Base-by-base conservation (phyloP, 306 rosid genomes). In the Fragaria iinumae region DNA sequence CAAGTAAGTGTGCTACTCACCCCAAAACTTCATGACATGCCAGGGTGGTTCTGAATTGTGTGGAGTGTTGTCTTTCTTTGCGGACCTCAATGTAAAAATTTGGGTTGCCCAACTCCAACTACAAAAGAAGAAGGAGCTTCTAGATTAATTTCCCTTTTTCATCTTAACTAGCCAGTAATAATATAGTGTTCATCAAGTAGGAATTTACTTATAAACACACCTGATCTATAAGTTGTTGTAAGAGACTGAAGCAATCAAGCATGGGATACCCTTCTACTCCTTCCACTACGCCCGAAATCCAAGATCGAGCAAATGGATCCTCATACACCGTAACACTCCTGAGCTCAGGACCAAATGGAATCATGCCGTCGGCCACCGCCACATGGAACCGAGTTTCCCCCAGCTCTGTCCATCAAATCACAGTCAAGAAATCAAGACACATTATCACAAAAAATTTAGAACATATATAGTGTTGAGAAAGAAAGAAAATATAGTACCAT, bases 1-100 rank as follows among this genome's bases (percentile, higher is more conserved):
- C 10, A 7, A 39, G 9, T 39, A 32, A 32, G 25, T 41, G 45
- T 32, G 38, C 68, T 68, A 67, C 80, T 80, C 73, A 80, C 82
- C 85, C 73, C 9, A 44, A 2, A 34, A 87, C 76, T 60, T 62
- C 50, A 72, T 87, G 80, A 62, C 72, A 77, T 20, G 78, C 21
- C 34, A 73, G 41, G 47, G 68, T 38, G 44, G 68, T 67, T 12
- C 45, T 47, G 44, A 14, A 38, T 6, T 48, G 45, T 27, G 60
- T 20, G 0, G 36, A 47, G 3, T 75, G 11, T 29, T 47, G 52
- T 60, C 91, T 73, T 16, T 4, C 13, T 78, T 80, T 78, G 1
- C 62, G 21, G 20, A 79, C 87, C 13, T 76, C 87, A 57, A 83
- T 78, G 81, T 79, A 87, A 38, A 84, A 60, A 49, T 69, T 69